Evolutionary conservation across 345 rosid genomes (phyloP), one percentile per base, ranked within the genome.

Genomic region (Heritiera littoralis): DNA sequence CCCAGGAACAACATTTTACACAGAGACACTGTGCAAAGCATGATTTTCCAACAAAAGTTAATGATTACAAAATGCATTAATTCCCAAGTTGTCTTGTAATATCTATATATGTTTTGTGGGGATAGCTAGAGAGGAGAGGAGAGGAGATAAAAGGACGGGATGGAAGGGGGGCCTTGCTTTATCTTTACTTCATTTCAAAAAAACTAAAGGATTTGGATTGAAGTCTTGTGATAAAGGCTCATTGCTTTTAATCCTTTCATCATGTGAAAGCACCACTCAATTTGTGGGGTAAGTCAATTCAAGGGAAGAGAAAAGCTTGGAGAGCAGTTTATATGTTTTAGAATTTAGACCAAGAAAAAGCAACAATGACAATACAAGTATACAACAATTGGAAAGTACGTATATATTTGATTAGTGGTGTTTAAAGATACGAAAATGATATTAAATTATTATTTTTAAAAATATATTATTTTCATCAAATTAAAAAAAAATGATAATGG

Each of bases 211-310:
- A 54, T 54, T 81, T 78, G 45, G 66, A 79, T 23, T 23, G 28
- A 23, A 23, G 28, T 23, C 28, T 23, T 23, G 46, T 66, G 83
- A 84, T 13, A 68, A 78, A 78, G 85, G 78, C 79, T 75, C 55
- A n/a, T 80, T 41, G 56, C 81, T 86, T 70, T 78, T 54, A 32
- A 63, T 52, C 54, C 77, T 78, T 81, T 75, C 75, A 74, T 72
- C 86, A 80, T 80, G 87, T 84, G 81, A 78, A 80, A 55, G 48
- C 78, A 79, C 60, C 69, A 18, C 55, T 30, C 23, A 3, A 48
- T 5, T 49, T 9, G 83, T 83, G 85, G 86, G 88, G 87, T 76
- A 45, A 9, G 45, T 77, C 20, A 14, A 54, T 23, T 38, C 40
- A 20, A 64, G 43, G 18, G 30, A 64, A 9, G 11, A 45, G 51